Base-by-base conservation (phyloP, 2,329 filamentous ascomycete species). In the Penicillium sp. region DNA sequence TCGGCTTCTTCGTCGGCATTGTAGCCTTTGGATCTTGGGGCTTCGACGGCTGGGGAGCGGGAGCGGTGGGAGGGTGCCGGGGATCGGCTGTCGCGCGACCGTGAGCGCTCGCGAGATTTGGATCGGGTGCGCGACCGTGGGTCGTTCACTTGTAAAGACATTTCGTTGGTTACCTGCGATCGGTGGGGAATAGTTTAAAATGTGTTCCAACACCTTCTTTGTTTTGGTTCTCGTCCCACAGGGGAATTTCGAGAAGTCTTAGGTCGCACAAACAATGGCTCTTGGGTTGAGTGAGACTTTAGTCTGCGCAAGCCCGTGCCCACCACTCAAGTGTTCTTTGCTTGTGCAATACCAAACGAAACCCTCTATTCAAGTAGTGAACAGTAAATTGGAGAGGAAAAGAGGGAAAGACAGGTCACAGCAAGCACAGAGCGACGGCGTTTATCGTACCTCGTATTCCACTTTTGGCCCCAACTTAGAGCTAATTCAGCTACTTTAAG, bases 121-220 rank as follows among this genome's bases (percentile, higher is more conserved):
- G 73, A 75, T 46, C 74, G 68, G 53, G 67, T 69, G 48, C 73
- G 72, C 55, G 69, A 70, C 60, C 70, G 69, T 60, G 70, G 64
- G 57, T 72, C 69, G 49, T 66, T 57, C 43, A 72, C 69, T 47
- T 69, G 66, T 33, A 74, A 68, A 28, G 69, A 68, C 64, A 68
- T 67, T 30, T 19, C 29, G 22, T 25, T 2, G 19, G 19, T 22
- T 22, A 3, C 19, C 19, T 22, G 8, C 30, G 14, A 33, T 33
- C 12, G n/a, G 30, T 40, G 50, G 41, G 50, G 46, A 40, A 13
- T 16, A n/a, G 10, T 25, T 19, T 11, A 7, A 19, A 18, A 31
- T 33, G n/a, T 13, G 12, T 46, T 25, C 34, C 34, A 30, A 27
- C 3, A 3, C n/a, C 4, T 38, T 38, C n/a, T n/a, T 30, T 29